Evolutionary conservation across 192 early-diverging fungal species (phyloP).

Genomic region (Diversispora eburnea): DNA sequence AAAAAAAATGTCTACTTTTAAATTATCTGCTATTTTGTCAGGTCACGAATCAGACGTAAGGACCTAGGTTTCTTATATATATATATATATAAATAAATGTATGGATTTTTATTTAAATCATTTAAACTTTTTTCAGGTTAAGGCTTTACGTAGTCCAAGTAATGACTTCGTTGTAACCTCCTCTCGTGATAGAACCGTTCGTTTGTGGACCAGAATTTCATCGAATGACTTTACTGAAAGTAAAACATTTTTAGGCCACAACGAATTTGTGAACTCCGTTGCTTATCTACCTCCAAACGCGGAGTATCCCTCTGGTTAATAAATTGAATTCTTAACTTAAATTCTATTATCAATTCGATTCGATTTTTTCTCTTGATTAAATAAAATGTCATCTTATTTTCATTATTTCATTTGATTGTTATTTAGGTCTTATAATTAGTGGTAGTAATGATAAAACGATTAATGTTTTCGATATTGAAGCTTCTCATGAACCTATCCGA

Average conservation of each 20-base stretch:
- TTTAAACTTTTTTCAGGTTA: slow-evolving; percentile 50
- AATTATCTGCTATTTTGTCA: slow-evolving; percentile 17
- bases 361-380: no score
- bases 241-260: slow-evolving; percentile 61
- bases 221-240: slow-evolving; percentile 51
- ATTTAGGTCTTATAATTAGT: slow-evolving; percentile 73
- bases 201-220: slow-evolving; percentile 62
- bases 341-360: background rate
- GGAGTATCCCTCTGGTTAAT: slow-evolving; percentile 60
- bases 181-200: slow-evolving; percentile 72
- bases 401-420: background rate
- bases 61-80: background rate
- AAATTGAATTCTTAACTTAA: background rate
- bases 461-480: slow-evolving; percentile 69
- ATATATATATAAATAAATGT: background rate
- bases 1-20: background rate
- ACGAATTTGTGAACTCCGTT: slow-evolving; percentile 77
- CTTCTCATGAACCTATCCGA: slow-evolving; percentile 55
- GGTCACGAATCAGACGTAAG: slow-evolving; percentile 26
- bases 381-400: no score
- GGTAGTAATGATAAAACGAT: slow-evolving; percentile 83
- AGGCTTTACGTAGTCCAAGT: slow-evolving; percentile 57
- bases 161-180: slow-evolving; percentile 63
- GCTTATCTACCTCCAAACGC: slow-evolving; percentile 54
- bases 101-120: background rate